phyloP scores from a whole-genome alignment of 2,329 filamentous ascomycete genomes.

The Didymella sp. region DNA sequence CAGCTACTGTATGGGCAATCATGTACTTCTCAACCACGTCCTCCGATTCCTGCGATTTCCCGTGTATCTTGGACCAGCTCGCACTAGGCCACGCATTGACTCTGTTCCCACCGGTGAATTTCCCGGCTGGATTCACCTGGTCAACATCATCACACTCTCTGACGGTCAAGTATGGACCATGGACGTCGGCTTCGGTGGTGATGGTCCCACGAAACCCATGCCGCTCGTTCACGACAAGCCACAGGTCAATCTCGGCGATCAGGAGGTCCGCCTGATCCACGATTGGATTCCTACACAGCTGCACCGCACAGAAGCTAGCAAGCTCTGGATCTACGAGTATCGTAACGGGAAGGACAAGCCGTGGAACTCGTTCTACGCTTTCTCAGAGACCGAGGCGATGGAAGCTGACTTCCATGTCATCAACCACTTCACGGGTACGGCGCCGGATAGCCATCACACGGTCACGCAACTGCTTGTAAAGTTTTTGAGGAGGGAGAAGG shows the following conservation, averaged over 20 bases:
- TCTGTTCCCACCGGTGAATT: constrained; percentile 52
- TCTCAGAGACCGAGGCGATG: constrained; percentile 51
- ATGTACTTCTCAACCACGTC: constrained; percentile 62
- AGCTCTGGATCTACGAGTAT: constrained; percentile 70
- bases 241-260: constrained; percentile 60
- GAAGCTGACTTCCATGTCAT: constrained; percentile 51
- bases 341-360: constrained; percentile 44
- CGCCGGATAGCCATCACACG: constrained; percentile 44
- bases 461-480: constrained; percentile 48
- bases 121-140: constrained; percentile 65
- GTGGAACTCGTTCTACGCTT: constrained; percentile 55
- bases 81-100: constrained; percentile 48
- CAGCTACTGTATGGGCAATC: constrained; percentile 68
- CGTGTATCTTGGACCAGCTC: constrained; percentile 63
- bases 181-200: constrained; percentile 71
- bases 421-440: constrained; percentile 47
- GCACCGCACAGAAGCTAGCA: constrained; percentile 45
- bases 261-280: constrained; percentile 62
- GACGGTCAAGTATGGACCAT: constrained; percentile 59
- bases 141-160: constrained; percentile 66
- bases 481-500: constrained; percentile 45
- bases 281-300: constrained; percentile 58
- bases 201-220: constrained; percentile 65
- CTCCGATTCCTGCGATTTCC: constrained; percentile 60
- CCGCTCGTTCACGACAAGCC: constrained; percentile 55